Conservation (phyloP, 139 green algal species). For the Chlamydomonas incerta region DNA sequence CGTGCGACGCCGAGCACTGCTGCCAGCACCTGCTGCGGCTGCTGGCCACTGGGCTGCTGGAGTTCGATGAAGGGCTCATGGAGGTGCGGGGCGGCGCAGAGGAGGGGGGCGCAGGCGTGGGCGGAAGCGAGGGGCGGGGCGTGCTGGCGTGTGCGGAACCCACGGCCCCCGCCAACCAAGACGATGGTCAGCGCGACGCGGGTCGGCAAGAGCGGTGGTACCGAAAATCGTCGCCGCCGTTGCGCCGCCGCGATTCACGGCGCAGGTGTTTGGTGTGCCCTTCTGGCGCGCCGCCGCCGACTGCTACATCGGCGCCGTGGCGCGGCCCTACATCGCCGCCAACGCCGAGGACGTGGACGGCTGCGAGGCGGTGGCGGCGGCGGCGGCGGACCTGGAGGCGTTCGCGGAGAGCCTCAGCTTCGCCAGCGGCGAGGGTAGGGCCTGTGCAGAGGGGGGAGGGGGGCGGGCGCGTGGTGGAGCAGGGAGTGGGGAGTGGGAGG, state of each 20-base stretch:
- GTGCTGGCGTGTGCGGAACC: no score
- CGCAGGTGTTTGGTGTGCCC: conserved; percentile 14
- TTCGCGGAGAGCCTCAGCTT: conserved; percentile 35
- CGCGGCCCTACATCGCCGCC: conserved; percentile 22
- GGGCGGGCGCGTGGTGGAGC: no score
- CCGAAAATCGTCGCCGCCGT: no score
- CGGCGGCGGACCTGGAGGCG: conserved; percentile 32
- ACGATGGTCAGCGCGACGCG: no score
- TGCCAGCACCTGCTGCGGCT: conserved; percentile 35
- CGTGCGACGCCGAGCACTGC: conserved; percentile 36
- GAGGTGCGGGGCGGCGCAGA: no score
- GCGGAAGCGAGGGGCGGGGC: no score
- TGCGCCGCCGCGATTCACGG: no score
- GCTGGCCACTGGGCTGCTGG: conserved; percentile 17
- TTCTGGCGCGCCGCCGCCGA: conserved; percentile 35
- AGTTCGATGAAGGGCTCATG: conserved; percentile 40
- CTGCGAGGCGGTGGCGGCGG: conserved; percentile 30
- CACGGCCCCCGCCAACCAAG: no score
- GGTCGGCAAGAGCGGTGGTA: no score
- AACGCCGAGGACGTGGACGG: conserved; percentile 38
- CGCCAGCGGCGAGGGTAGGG: conserved; percentile 12
- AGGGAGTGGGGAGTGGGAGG: no score
- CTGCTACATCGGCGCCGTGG: conserved; percentile 39
- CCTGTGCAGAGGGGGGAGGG: not conserved
- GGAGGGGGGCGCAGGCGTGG: no score